Base-by-base conservation (phyloP, 2,329 filamentous ascomycete genomes). In the Rhexocercosporidium sp. region DNA sequence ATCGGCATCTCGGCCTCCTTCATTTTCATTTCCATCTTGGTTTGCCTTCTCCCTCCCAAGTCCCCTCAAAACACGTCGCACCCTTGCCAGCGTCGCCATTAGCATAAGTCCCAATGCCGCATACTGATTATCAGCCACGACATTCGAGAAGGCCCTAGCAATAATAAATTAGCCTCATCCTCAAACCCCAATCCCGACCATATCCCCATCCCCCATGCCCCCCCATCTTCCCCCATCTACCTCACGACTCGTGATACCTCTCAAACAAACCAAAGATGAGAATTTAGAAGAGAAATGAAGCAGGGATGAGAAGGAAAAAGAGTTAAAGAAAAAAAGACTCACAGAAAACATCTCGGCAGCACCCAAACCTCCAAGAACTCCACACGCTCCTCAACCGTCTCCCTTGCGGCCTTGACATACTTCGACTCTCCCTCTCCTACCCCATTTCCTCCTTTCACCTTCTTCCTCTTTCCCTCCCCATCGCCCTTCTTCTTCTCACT, bases 41-140 rank as follows among this genome's bases (percentile, higher is more conserved):
- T 49, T 27, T 8, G 49, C 39, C 25, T 14, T 18, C 34, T 44
- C 18, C 22, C 16, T 41, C 18, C n/a, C 14, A 51, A 51, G 61
- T 4, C 22, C 34, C 59, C 22, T 57, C 51, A 54, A 6, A 3
- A 44, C 41, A 59, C 9, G 25, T n/a, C 59, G 37, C 22, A 59
- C 7, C 25, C 62, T 59, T 3, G 89, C 89, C 66, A 94, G 79
- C 1, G 86, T 79, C 22, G 86, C 88, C 54, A 94, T 76, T 11
- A 95, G 83, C 69, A 92, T 83, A 22, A 93, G 81, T 3, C 92
- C 92, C 2, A 95, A 82, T 3, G 88, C 82, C 2, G 92, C 87
- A 77, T 92, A 92, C 74, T 93, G 92, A 39, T 85, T 87, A 77
- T 94, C 91, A 20, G 89, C 89, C 3, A 90, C 81, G 49, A 95